Percentiles rank a stretch among this genome's conserved stretches.
Conservation (phyloP, 768 basidiomycete genomes). For the Mrakia frigida region DNA sequence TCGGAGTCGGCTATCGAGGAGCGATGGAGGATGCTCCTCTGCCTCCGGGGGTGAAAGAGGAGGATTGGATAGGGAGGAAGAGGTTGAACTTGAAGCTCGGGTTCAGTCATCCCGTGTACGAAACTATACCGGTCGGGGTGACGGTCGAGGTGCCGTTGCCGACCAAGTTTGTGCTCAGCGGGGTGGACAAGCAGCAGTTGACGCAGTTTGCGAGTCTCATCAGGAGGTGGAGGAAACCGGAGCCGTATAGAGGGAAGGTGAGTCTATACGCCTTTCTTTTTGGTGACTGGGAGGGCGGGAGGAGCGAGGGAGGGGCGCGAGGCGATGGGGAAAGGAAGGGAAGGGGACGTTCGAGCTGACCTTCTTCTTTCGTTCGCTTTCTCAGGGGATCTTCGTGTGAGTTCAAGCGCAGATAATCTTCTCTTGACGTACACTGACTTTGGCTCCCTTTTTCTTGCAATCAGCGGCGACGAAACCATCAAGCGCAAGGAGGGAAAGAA, state of each 20-base stretch:
- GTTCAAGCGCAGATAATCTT: not conserved
- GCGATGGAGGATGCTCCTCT: slow-evolving; percentile 72
- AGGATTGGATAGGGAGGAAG: slow-evolving; percentile 34
- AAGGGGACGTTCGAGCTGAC: slow-evolving; percentile 14
- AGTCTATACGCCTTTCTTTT: slow-evolving; percentile 38
- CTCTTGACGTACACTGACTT: not conserved
- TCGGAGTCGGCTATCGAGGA: slow-evolving; percentile 91
- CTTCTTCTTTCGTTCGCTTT: not conserved
- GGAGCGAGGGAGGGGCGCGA: too few species aligned
- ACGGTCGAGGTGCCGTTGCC: slow-evolving; percentile 71
- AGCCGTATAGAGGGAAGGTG: slow-evolving; percentile 98
- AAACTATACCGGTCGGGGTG: slow-evolving; percentile 77
- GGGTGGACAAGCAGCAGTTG: slow-evolving; percentile 80
- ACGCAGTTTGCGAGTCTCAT: slow-evolving; percentile 85
- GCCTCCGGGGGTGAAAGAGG: slow-evolving; percentile 37
- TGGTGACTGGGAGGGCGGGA: not conserved
- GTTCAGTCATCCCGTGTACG: slow-evolving; percentile 77
- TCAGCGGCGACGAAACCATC: slow-evolving; percentile 86
- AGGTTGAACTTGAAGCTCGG: slow-evolving; percentile 82
- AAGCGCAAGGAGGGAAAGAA: slow-evolving; percentile 92
- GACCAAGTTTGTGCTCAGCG: slow-evolving; percentile 74
- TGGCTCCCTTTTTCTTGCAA: not conserved
- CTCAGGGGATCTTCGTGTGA: slow-evolving; percentile 23
- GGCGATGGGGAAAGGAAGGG: too few species aligned
- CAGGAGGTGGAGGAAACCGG: slow-evolving; percentile 76